Conservation (phyloP, 192 early-diverging fungal species). For the Rhizophagus prolifer region DNA sequence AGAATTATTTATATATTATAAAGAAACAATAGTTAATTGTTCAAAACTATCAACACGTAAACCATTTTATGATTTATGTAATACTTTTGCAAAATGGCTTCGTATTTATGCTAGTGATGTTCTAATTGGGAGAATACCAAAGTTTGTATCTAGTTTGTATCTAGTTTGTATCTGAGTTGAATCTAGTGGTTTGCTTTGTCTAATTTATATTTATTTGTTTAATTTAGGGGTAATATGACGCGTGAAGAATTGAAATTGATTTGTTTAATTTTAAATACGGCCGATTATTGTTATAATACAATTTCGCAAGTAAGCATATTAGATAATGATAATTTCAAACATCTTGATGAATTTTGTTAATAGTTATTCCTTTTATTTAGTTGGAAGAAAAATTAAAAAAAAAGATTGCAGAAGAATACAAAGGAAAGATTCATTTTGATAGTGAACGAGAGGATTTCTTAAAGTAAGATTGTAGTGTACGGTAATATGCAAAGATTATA, state of each 20-base stretch:
- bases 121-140: constrained; percentile 70
- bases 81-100: constrained; percentile 80
- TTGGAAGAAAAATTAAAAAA: constrained; percentile 90
- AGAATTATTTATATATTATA: constrained; percentile 90
- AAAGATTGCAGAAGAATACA: constrained; percentile 69
- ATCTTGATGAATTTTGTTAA: background rate
- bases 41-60: constrained; percentile 81
- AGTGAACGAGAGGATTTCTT: constrained; percentile 79
- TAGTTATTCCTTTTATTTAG: constrained; percentile 45
- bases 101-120: constrained; percentile 75
- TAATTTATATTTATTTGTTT: background rate
- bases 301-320: constrained; percentile 61
- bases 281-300: constrained; percentile 89
- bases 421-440: constrained; percentile 69
- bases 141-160: no score
- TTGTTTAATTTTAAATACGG: constrained; percentile 87
- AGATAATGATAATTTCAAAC: background rate
- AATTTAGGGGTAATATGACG: constrained; percentile 50
- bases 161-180: no score
- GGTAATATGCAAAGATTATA: no score
- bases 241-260: constrained; percentile 70
- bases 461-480: constrained; percentile 46
- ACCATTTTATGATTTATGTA: constrained; percentile 82
- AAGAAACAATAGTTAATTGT: constrained; percentile 83
- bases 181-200: no score